Base-by-base conservation (phyloP, 78 protist species). In the Dictyostelium purpureum region DNA sequence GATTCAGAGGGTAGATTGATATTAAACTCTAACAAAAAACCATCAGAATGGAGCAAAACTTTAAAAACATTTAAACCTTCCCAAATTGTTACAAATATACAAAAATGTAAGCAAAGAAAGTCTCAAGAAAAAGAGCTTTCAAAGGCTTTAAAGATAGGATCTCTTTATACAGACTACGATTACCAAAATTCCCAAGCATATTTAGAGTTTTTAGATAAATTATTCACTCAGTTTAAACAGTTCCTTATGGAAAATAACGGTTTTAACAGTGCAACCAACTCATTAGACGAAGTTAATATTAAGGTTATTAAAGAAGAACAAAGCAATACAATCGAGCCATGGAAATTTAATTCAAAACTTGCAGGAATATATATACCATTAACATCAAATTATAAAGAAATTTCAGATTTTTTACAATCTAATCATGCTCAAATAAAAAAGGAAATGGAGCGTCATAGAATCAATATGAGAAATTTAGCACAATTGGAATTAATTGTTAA, bases 1-100 rank as follows among this genome's bases (percentile, higher is more conserved):
- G 90, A 83, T 42, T n/a, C 56, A 10, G 90, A 83, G 43, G 90
- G 90, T 43, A 67, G 90, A 57, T 71, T 83, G 21, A 10, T 33
- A 0, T 66, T 83, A 42, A 40, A 79, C 21, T 26, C 16, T 52
- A n/a, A 38, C 1, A 49, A 40, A 6, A 63, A 38, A 14, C 71
- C 16, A 16, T 31, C 42, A 16, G 37, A 11, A n/a, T 83, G 90
- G 90, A 37, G 14, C 12, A 19, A 69, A 54, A 19, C 31, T 2
- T 6, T 83, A 0, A 45, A 71, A 33, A 5, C 24, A 2, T 40
- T 83, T 14, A 83, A 83, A 57, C 79, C 80, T 14, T 83, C 90
- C 0, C n/a, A 54, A 11, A 75, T 83, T 2, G 16, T 83, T 18
- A 42, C 38, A 24, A 83, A 83, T 42, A 63, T 83, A 10, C 33